A percentile compares a stretch with the other conserved stretches of the same genome.
phyloP scores from a whole-genome alignment of 768 basidiomycete species.

The Hericium rajendrae region DNA sequence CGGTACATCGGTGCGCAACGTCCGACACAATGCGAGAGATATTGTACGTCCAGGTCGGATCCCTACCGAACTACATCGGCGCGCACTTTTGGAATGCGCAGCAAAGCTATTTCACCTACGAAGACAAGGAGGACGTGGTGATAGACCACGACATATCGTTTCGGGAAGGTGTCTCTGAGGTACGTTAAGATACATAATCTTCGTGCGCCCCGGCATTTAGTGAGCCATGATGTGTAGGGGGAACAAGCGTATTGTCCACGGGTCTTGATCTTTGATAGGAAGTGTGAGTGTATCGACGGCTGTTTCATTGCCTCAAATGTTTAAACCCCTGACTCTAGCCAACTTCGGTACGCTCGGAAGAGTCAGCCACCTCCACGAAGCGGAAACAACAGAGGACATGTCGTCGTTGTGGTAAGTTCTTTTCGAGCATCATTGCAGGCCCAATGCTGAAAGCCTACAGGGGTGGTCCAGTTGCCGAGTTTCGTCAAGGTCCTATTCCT shows the following conservation, averaged over 20 bases:
- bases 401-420: not conserved
- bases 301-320: too few relatives aligned
- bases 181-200: slow-evolving; percentile 21
- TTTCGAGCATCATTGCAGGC: slow-evolving; percentile 2
- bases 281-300: slow-evolving; percentile 31
- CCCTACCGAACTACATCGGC: slow-evolving; percentile 55
- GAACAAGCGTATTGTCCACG: slow-evolving; percentile 49
- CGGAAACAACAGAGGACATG: slow-evolving; percentile 18
- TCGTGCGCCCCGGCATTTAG: too few relatives aligned
- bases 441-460: slow-evolving; percentile 21
- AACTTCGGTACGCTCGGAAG: slow-evolving; percentile 55
- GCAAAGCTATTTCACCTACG: slow-evolving; percentile 52
- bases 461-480: slow-evolving; percentile 39
- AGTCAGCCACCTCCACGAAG: slow-evolving; percentile 30
- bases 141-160: slow-evolving; percentile 56
- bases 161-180: slow-evolving; percentile 48
- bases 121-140: slow-evolving; percentile 23
- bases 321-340: slow-evolving; percentile 26
- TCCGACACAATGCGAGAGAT: slow-evolving; percentile 56
- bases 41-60: slow-evolving; percentile 67
- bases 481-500: slow-evolving; percentile 42
- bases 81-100: slow-evolving; percentile 82
- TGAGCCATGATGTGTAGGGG: slow-evolving; percentile 22
- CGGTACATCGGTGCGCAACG: too few relatives aligned
- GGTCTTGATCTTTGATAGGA: slow-evolving; percentile 56